A percentile compares a stretch with the other conserved stretches of the same genome.
These are phyloP conservation scores for Quercus engelmannii DNA, from an alignment of 306 rosid genomes.

Conservation along the genomic window DNA sequence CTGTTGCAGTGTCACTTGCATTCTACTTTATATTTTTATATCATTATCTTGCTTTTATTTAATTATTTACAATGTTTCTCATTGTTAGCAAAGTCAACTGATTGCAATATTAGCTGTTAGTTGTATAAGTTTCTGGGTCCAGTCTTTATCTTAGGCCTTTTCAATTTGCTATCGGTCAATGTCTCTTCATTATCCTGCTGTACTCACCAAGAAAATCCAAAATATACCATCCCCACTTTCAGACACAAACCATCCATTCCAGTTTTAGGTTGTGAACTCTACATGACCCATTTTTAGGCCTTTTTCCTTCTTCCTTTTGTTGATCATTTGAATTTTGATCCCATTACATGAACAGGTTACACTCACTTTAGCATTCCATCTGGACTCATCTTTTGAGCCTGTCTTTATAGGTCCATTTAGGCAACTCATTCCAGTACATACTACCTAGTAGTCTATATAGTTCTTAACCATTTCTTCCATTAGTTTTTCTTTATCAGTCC, in stretches of 20 bases:
- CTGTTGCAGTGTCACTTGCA: not conserved
- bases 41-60: not conserved
- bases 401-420: not conserved
- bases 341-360: no score
- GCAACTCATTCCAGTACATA: not conserved
- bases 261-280: no score
- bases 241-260: no score
- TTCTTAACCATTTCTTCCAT: not conserved
- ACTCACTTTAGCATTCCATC: no score
- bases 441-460: no score
- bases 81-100: not conserved
- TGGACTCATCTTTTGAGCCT: not conserved
- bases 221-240: no score
- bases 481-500: not conserved
- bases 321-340: no score
- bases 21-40: not conserved
- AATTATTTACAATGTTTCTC: not conserved
- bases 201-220: no score
- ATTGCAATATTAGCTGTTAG: not conserved
- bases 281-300: no score
- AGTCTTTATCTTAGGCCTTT: not conserved
- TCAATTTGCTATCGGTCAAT: no score
- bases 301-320: no score
- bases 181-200: no score
- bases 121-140: not conserved